Conservation (phyloP, 2,329 filamentous ascomycete species). For the Hymenoscyphus linearis region DNA sequence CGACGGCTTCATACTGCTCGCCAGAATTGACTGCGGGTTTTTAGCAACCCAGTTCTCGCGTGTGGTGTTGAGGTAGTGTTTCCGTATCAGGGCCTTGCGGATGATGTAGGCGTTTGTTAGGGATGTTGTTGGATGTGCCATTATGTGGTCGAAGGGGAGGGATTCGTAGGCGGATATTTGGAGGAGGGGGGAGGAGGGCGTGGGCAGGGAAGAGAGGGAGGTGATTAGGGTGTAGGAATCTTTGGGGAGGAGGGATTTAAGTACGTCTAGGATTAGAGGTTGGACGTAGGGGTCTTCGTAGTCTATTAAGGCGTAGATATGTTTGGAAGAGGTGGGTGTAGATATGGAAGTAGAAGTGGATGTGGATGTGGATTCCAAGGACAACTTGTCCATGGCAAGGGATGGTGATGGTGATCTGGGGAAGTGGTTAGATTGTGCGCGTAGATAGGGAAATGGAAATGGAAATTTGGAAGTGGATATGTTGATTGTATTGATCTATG, state of each 20-base stretch:
- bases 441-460: slow-evolving; percentile 2
- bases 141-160: slow-evolving; percentile 75
- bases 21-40: slow-evolving; percentile 65
- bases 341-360: too few relatives aligned
- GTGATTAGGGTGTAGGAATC: slow-evolving; percentile 51
- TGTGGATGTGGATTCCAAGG: slow-evolving; percentile 24
- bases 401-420: slow-evolving; percentile 13
- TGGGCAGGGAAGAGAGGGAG: slow-evolving; percentile 35
- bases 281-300: slow-evolving; percentile 90
- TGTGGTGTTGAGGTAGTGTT: slow-evolving; percentile 85
- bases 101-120: slow-evolving; percentile 90
- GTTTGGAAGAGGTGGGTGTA: slow-evolving; percentile 26
- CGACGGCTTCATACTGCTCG: slow-evolving; percentile 65
- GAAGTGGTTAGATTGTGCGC: slow-evolving; percentile 20
- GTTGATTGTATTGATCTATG: slow-evolving; percentile 30
- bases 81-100: slow-evolving; percentile 91
- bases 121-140: slow-evolving; percentile 53
- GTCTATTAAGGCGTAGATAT: slow-evolving; percentile 67
- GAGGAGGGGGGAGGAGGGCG: slow-evolving; percentile 37
- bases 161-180: slow-evolving; percentile 85
- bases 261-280: slow-evolving; percentile 71
- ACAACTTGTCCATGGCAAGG: slow-evolving; percentile 17
- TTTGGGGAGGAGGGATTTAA: slow-evolving; percentile 55
- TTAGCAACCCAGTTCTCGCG: slow-evolving; percentile 83
- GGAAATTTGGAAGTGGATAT: too few relatives aligned